Base-by-base conservation (phyloP, 2,329 filamentous ascomycete species). In the Daldinia eschscholtzii region DNA sequence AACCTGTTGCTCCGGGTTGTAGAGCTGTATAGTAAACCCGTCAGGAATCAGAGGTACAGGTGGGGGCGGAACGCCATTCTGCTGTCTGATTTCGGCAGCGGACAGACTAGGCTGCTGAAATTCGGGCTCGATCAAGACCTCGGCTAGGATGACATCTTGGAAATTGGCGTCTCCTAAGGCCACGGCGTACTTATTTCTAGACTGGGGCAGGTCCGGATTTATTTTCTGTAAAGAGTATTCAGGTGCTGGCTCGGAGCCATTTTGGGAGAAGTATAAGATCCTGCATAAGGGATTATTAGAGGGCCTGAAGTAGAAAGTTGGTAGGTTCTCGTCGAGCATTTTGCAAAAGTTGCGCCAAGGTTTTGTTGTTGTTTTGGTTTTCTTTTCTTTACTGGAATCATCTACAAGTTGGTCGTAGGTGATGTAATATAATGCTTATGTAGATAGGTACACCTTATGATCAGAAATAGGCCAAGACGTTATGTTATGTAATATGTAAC, bases 321-420 rank as follows among this genome's bases (percentile, higher is more conserved):
- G 94, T n/a, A 98, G 88, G 80, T 94, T 97, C 80, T 97, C 93
- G 89, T 97, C 94, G 76, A 97, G 87, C 94, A 97, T 97, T 65
- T 71, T 79, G 74, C 65, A 48, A 53, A 42, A 35, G 30, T 64
- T 57, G 46, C 9, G 59, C 9, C 33, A 37, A 26, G 46, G 9
- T 9, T 35, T 15, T 12, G 12, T 13, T 13, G 13, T 15, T 13
- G 3, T 15, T 13, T 39, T 39, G 13, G 13, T 3, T 39, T 39
- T 39, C 35, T 65, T 28, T 59, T 56, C 39, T 42, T 44, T 44
- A 9, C 15, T 37, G 28, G 55, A 50, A 50, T 66, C 52, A 64
- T 66, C 57, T 59, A 12, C 35, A 39, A 39, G 12, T 39, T 13
- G 35, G 35, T 39, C 33, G 15, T 33, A 52, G 46, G 28, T 10